phyloP scores from a whole-genome alignment of 306 rosid genomes.

The Coriaria nepalensis region DNA sequence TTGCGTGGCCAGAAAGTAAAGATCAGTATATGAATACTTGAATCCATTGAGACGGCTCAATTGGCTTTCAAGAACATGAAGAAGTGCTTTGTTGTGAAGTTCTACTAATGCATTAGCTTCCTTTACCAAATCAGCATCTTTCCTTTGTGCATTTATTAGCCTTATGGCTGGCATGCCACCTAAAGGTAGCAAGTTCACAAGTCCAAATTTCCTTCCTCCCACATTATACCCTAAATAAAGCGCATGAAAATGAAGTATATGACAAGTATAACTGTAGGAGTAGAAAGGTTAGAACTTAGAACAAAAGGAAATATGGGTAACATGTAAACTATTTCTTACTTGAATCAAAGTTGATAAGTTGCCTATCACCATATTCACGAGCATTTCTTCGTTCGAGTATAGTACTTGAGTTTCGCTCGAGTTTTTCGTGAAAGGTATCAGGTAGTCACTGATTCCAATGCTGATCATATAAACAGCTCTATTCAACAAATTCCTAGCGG shows the following conservation, averaged over 20 bases:
- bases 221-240: conserved; percentile 14
- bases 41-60: conserved; percentile 18
- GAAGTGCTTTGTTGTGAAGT: conserved; percentile 17
- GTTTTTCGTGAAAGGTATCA: conserved; percentile 8
- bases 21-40: conserved; percentile 16
- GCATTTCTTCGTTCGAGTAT: conserved; percentile 4
- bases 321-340: conserved; percentile 4
- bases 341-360: conserved; percentile 18
- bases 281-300: not conserved
- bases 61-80: conserved; percentile 11
- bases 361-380: conserved; percentile 20
- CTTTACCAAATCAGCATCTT: conserved; percentile 10
- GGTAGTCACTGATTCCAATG: conserved; percentile 29
- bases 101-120: conserved; percentile 6
- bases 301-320: not conserved
- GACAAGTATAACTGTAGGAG: not conserved
- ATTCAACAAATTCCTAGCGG: conserved; percentile 16
- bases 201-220: conserved; percentile 40
- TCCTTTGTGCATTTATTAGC: not conserved
- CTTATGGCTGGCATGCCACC: conserved; percentile 13
- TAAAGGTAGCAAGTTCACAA: conserved; percentile 13
- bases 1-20: conserved; percentile 4
- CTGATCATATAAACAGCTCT: conserved; percentile 27
- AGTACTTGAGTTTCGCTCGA: conserved; percentile 9
- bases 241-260: too few species aligned